Evolutionary conservation across 805 yeast species (phyloP).

Genomic region (Cyberlindnera saturnus): DNA sequence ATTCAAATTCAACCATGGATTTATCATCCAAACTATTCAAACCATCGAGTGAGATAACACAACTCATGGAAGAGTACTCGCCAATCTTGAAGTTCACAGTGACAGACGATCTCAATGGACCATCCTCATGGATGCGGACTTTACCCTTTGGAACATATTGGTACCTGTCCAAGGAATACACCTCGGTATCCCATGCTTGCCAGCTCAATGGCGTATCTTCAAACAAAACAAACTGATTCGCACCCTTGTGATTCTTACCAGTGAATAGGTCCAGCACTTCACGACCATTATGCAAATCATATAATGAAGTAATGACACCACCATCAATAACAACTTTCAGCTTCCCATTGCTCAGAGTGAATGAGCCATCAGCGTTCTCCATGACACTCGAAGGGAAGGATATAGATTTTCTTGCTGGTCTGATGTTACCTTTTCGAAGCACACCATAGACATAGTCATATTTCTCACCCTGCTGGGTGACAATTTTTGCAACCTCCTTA

Average conservation of each 20-base stretch:
- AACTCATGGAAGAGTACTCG: constrained; percentile 49
- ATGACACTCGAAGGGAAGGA: constrained; percentile 45
- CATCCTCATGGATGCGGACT: constrained; percentile 37
- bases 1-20: constrained; percentile 44
- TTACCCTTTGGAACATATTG: constrained; percentile 36
- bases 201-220: constrained; percentile 87
- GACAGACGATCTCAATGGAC: constrained; percentile 59
- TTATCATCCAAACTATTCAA: constrained; percentile 28
- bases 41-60: constrained; percentile 67
- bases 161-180: constrained; percentile 74
- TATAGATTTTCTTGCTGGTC: constrained; percentile 16
- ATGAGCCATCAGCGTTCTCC: constrained; percentile 34
- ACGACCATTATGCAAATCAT: constrained; percentile 50
- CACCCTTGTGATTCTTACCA: constrained; percentile 45
- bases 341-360: constrained; percentile 53
- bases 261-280: constrained; percentile 60
- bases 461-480: constrained; percentile 13
- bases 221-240: constrained; percentile 74
- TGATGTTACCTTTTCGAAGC: constrained; percentile 1
- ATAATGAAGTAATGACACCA: constrained; percentile 57
- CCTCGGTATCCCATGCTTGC: constrained; percentile 98
- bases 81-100: constrained; percentile 58
- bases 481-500: background rate
- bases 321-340: constrained; percentile 55
- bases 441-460: constrained; percentile 19